Evolutionary conservation across 495 filamentous ascomycete species (phyloP), one percentile per base, ranked within the genome.

Genomic region (Parmelia sp.): DNA sequence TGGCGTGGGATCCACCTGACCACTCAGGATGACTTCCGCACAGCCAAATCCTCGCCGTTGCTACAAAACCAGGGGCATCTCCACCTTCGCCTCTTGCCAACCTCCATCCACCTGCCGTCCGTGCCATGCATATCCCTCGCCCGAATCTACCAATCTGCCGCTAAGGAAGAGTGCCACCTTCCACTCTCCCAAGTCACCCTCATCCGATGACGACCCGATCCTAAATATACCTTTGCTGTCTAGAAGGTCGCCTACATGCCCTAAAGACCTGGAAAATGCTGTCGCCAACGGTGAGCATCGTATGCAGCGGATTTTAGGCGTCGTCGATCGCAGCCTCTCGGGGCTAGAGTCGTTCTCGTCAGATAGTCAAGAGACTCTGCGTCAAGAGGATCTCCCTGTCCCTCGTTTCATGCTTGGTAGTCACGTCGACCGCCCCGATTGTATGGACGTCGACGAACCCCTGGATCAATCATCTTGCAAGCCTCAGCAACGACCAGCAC

Each of bases 151-250:
- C 53, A 61, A 68, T 35, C 57, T 74, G 63, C 70, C 70, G 14
- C 65, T 84, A 64, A 74, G 70, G 65, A 83, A 82, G 71, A 78
- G 79, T 67, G 76, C 81, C 57, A 84, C 82, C 29, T 84, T 83
- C 59, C 74, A 82, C 65, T 73, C 79, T 9, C 74, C 80, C 19
- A 77, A 72, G 8, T 73, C 74, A 27, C 73, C 80, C 39, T 75
- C 75, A 10, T 71, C 74, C 56, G 76, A 77, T 45, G 71, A 73
- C 65, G 77, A 81, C 61, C 79, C 77, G 9, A 68, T 80, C 15
- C 36, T 81, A 44, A 72, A 71, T 61, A 70, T 83, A 53, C 78
- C 76, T 17, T 75, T 75, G 39, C 70, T 83, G 61, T 80, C 80
- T 64, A 76, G 75, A 61, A 80, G 82, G 56, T 78, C 80, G 47